A percentile compares a stretch with the other conserved stretches of the same genome.
phyloP scores from a whole-genome alignment of 2,329 filamentous ascomycete species.

The Penicillium brasilianum region DNA sequence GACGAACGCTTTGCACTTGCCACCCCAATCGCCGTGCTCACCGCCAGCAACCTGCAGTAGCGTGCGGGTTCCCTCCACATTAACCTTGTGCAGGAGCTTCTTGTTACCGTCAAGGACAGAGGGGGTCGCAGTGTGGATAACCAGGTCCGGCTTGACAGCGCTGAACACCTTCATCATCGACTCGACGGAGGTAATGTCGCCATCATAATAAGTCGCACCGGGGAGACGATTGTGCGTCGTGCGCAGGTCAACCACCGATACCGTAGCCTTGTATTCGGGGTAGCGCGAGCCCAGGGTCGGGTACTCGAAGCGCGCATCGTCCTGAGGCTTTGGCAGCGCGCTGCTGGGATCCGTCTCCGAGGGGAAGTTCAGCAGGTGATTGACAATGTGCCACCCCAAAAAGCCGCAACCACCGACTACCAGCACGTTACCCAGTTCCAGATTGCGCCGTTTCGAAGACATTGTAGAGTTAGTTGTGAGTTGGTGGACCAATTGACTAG shows the following conservation, averaged over 20 bases:
- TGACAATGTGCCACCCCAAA: conserved; percentile 80
- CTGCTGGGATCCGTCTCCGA: conserved; percentile 50
- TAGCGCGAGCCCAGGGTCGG: conserved; percentile 47
- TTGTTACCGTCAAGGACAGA: conserved; percentile 57
- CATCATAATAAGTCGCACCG: conserved; percentile 71
- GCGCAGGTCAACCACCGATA: conserved; percentile 74
- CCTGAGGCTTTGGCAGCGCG: conserved; percentile 42
- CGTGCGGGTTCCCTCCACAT: conserved; percentile 81
- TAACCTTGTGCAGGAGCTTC: conserved; percentile 76
- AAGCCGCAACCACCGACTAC: conserved; percentile 86
- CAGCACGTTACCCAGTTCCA: conserved; percentile 70
- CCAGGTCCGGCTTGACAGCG: conserved; percentile 73
- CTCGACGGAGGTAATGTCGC: conserved; percentile 73
- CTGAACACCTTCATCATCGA: conserved; percentile 68
- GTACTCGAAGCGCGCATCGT: conserved; percentile 44
- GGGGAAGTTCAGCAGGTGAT: conserved; percentile 69
- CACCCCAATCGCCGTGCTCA: conserved; percentile 66
- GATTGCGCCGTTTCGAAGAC: conserved; percentile 38
- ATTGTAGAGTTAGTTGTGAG: conserved; percentile 24
- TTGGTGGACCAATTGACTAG: conserved; percentile 1
- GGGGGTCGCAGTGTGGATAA: conserved; percentile 89
- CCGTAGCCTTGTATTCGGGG: conserved; percentile 53
- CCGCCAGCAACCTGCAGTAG: conserved; percentile 72
- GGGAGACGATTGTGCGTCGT: conserved; percentile 70
- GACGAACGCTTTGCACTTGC: conserved; percentile 71